Percentiles rank a stretch among this genome's conserved stretches.
phyloP scores from a whole-genome alignment of 306 rosid genomes.

The Prunus armeniaca region DNA sequence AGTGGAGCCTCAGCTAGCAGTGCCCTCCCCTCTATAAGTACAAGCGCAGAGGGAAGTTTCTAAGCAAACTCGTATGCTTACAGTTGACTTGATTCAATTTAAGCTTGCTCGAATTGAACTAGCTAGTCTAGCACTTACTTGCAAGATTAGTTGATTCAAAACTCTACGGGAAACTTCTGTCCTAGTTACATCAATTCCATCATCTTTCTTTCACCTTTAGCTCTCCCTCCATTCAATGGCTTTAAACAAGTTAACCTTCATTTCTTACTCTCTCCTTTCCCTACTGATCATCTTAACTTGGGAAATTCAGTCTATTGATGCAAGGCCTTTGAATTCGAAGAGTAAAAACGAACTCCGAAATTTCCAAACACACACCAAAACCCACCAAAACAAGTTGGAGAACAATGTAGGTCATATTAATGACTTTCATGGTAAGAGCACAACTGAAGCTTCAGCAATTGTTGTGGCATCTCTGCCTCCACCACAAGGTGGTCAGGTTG shows the following conservation, averaged over 20 bases:
- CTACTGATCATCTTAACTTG: constrained; percentile 22
- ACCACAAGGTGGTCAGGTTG: constrained; percentile 3
- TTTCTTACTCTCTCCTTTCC: constrained; percentile 11
- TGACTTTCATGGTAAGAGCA: neutral
- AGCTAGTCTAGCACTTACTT: neutral
- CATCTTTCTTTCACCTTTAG: neutral
- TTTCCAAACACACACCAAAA: neutral
- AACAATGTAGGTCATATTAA: neutral
- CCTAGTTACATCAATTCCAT: neutral
- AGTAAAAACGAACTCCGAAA: constrained; percentile 5
- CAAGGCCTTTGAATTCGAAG: constrained; percentile 34
- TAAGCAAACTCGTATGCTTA: neutral
- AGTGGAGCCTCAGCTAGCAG: neutral
- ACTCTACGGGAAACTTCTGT: neutral
- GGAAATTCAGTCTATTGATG: constrained; percentile 18
- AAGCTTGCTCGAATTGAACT: neutral
- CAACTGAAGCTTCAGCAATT: neutral
- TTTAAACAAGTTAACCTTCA: constrained; percentile 12
- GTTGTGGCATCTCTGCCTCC: constrained; percentile 28
- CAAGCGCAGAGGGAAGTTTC: neutral
- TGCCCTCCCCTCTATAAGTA: constrained; percentile 21
- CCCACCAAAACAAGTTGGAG: constrained; percentile 12
- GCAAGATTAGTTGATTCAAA: neutral
- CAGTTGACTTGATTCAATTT: neutral
- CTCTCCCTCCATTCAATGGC: constrained; percentile 28